Conservation (phyloP, 345 rosid species). For the Syzygium aqueum region DNA sequence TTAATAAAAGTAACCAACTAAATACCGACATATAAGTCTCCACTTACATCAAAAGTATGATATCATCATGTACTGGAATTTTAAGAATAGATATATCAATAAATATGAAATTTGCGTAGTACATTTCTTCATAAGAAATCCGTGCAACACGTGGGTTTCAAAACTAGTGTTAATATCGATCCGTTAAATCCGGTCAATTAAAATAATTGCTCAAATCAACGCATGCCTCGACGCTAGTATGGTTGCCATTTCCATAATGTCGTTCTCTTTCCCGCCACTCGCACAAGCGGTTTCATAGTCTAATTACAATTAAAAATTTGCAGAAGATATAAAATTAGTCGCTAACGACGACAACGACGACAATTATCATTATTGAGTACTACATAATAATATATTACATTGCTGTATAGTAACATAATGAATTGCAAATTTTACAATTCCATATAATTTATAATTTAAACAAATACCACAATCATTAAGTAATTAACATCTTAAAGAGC, state of each 20-base stretch:
- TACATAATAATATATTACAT: no score
- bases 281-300: no score
- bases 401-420: background rate
- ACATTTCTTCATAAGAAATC: background rate
- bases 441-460: background rate
- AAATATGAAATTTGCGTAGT: background rate
- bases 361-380: background rate
- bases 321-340: no score
- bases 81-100: background rate
- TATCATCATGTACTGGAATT: background rate
- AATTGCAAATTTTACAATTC: background rate
- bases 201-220: background rate
- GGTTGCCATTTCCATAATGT: no score
- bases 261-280: no score
- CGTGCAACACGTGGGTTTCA: background rate
- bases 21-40: background rate
- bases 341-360: background rate
- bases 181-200: background rate
- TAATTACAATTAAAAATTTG: no score
- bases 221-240: no score
- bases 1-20: background rate
- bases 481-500: background rate
- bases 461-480: background rate
- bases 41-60: background rate
- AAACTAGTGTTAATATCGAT: background rate